Conservation (phyloP, 305 asterid species). For the Rubia tinctorum region DNA sequence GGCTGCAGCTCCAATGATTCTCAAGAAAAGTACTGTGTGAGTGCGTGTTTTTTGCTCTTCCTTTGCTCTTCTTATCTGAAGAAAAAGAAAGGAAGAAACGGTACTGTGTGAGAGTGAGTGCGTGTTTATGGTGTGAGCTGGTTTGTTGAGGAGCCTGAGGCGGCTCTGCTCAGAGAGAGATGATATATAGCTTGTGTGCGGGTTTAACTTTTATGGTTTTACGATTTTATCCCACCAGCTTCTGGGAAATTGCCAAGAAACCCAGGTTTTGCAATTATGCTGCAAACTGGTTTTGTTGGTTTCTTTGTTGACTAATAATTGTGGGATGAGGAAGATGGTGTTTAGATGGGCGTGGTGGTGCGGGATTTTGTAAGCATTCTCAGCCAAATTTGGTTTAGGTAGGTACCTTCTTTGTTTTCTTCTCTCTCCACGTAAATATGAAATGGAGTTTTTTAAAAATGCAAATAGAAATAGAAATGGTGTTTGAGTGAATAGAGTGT, state of each 20-base stretch:
- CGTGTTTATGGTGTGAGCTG: slow-evolving; percentile 14
- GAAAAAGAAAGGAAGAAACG: neutral
- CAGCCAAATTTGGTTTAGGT: neutral
- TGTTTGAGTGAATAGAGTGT: neutral
- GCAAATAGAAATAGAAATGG: neutral
- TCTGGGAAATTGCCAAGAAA: slow-evolving; percentile 24
- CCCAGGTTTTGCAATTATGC: slow-evolving; percentile 18
- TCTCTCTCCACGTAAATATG: neutral
- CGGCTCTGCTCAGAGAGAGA: slow-evolving; percentile 71
- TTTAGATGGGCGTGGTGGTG: neutral
- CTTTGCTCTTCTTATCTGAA: neutral
- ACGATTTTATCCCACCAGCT: slow-evolving; percentile 39
- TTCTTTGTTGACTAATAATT: neutral
- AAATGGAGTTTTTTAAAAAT: neutral
- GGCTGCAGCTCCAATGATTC: slow-evolving; percentile 8
- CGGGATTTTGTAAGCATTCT: slow-evolving; percentile 5
- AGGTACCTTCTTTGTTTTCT: slow-evolving; percentile 2
- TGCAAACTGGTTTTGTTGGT: neutral
- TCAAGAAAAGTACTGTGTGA: neutral
- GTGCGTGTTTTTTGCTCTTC: neutral
- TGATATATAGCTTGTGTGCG: slow-evolving; percentile 32
- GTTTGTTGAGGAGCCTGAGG: slow-evolving; percentile 20
- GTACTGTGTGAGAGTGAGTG: neutral
- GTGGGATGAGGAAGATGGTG: neutral
- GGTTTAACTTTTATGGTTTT: slow-evolving; percentile 25